Conservation (phyloP, 2,329 filamentous ascomycete genomes). For the Bipolaris sorokiniana region DNA sequence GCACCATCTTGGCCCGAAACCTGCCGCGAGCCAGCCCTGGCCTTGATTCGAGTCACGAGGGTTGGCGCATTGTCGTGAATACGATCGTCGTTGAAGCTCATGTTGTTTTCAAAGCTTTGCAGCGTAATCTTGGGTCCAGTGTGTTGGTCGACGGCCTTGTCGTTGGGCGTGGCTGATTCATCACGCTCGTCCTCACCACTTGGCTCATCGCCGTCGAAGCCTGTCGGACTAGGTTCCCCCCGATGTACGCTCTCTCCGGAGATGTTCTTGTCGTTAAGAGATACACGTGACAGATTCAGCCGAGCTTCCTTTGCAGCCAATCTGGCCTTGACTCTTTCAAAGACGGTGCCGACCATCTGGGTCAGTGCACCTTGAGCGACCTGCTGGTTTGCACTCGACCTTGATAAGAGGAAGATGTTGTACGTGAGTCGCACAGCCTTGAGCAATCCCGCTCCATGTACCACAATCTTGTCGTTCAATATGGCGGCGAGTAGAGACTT, state of each 20-base stretch:
- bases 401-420: constrained; percentile 96
- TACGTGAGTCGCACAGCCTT: constrained; percentile 98
- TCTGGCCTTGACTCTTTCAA: constrained; percentile 87
- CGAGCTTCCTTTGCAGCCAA: constrained; percentile 86
- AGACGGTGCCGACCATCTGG: constrained; percentile 98
- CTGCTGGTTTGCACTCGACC: constrained; percentile 92
- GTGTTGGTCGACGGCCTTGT: constrained; percentile 54
- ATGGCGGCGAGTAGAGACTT: constrained; percentile 96
- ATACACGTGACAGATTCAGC: constrained; percentile 59
- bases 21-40: constrained; percentile 50
- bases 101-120: constrained; percentile 71
- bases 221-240: constrained; percentile 34
- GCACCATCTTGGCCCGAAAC: constrained; percentile 54
- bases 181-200: constrained; percentile 48
- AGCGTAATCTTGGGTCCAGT: constrained; percentile 66
- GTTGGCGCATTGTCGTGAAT: constrained; percentile 72
- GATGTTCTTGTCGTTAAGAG: constrained; percentile 45
- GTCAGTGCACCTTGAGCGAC: constrained; percentile 96
- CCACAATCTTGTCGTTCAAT: constrained; percentile 97
- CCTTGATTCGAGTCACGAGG: constrained; percentile 66
- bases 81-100: constrained; percentile 68
- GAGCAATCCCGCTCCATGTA: constrained; percentile 91
- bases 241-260: constrained; percentile 43
- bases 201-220: constrained; percentile 31
- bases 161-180: constrained; percentile 49